A percentile compares a stretch with the other conserved stretches of the same genome.
Conservation (phyloP, 2,329 filamentous ascomycete genomes). For the Cladophialophora carrionii region DNA sequence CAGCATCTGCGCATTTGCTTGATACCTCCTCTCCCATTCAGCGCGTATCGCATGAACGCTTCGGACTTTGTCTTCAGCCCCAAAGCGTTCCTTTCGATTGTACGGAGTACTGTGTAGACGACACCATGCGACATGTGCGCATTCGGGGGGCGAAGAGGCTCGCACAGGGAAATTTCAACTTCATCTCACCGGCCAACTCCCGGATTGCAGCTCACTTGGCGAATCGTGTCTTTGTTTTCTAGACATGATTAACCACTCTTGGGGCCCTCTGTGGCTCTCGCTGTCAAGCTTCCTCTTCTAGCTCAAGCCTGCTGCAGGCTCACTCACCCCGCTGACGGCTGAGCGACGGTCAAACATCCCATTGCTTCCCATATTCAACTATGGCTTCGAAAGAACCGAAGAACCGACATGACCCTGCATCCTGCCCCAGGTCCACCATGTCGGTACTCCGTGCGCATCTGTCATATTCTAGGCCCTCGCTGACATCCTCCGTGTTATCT, state of each 20-base stretch:
- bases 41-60: background rate
- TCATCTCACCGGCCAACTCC: conserved; percentile 30
- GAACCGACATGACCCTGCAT: conserved; percentile 8
- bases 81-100: conserved; percentile 2
- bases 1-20: background rate
- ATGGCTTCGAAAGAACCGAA: background rate
- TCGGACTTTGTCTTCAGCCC: conserved; percentile 6
- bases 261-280: background rate
- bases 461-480: background rate
- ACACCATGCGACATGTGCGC: background rate
- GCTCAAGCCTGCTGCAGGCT: background rate
- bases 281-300: conserved; percentile 10
- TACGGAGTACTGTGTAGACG: background rate
- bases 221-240: background rate
- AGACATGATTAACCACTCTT: conserved; percentile 15
- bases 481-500: conserved; percentile 6
- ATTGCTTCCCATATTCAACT: background rate
- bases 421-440: background rate
- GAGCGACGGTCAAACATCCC: background rate
- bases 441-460: background rate
- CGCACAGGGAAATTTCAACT: conserved; percentile 1
- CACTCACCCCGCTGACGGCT: background rate
- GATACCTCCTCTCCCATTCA: background rate
- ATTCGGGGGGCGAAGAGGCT: background rate
- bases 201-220: conserved; percentile 8